Conservation (phyloP, 2,329 filamentous ascomycete genomes). For the Monilinia laxa region DNA sequence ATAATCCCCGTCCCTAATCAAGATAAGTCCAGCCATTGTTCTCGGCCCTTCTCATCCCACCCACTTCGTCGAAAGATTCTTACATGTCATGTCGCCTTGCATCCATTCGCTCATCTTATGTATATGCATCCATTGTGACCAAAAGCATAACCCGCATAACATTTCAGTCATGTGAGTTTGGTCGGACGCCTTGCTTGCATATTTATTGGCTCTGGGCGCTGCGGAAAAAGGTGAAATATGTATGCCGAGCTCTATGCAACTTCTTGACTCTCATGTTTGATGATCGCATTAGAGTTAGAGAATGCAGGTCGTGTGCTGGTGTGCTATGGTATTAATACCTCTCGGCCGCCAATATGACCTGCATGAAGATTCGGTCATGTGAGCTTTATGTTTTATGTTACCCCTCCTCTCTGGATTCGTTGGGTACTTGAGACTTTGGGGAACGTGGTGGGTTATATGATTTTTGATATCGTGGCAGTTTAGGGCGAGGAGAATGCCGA, state of each 20-base stretch:
- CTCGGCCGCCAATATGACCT: neutral
- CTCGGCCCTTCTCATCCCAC: constrained; percentile 9
- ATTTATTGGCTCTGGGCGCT: neutral
- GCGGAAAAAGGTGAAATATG: neutral
- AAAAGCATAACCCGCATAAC: constrained; percentile 1
- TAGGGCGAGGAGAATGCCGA: too few relatives aligned
- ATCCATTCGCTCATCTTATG: too few relatives aligned
- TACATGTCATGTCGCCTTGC: neutral
- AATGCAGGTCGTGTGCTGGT: neutral
- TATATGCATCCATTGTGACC: neutral
- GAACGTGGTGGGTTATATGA: neutral
- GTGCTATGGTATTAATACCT: neutral
- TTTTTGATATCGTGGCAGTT: neutral
- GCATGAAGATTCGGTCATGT: constrained; percentile 16
- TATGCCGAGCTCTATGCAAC: neutral
- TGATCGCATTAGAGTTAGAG: neutral
- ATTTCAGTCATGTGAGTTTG: constrained; percentile 14
- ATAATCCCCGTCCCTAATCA: neutral
- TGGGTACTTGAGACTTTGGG: neutral
- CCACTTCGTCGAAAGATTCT: neutral
- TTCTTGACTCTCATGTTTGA: neutral
- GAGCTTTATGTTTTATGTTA: neutral
- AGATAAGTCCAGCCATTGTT: neutral
- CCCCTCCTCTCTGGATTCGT: neutral
- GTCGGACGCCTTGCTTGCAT: neutral